Base-by-base conservation (phyloP, 306 rosid genomes). In the Biancaea sappan region DNA sequence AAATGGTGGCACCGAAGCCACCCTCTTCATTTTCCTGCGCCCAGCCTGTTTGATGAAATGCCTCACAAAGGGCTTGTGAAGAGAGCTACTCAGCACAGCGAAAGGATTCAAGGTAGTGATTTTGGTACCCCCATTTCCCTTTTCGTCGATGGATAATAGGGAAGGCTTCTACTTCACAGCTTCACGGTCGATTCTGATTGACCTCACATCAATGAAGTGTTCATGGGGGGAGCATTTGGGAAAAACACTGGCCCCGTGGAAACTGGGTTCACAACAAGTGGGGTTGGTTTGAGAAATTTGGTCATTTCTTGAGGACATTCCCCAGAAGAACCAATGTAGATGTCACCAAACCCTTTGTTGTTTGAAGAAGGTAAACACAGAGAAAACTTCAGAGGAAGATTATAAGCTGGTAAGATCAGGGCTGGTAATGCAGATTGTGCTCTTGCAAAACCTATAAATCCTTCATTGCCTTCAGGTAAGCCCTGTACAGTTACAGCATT, bases 1-100 rank as follows among this genome's bases (percentile, higher is more conserved):
- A 50, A 76, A 79, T 26, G 81, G 84, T 28, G 64, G 40, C 70
- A 72, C 80, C 3, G 82, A 48, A 4, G 77, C 77, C 54, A 76
- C 80, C 35, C 74, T 76, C 28, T 74, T 76, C 5, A 76, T 56
- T 18, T 26, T 83, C 41, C 69, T 66, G 0, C 61, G 76, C 3
- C 68, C 69, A 38, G 84, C 84, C 29, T 43, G 54, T 48, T 83
- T 79, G 21, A 59, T 59, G 41, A 72, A 83, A 1, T 71, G 77
- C 0, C 61, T 26, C 24, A 79, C 37, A 31, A 79, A 80, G 52
- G 75, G 26, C 38, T 66, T 79, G 74, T 79, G 76, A 4, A 79
- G 46, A 16, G 79, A 8, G 58, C 43, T 41, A 0, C 67, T 71
- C 9, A 83, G 16, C 1, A 72, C 64, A 13, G 77, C 64, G 58